Evolutionary conservation across 345 rosid genomes (phyloP).

Genomic region (Geranium rotundifolium): DNA sequence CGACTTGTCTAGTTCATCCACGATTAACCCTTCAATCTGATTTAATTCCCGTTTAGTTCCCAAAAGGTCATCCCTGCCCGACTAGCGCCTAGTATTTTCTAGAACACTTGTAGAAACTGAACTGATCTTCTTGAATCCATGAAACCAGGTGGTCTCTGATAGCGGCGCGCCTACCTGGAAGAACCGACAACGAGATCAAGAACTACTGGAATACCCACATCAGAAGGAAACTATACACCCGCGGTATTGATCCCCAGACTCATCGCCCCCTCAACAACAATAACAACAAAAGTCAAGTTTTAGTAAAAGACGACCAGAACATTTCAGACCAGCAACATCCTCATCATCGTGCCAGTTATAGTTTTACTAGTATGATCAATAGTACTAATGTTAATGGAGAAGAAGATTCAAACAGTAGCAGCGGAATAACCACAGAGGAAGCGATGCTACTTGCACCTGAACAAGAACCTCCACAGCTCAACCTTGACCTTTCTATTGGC

Average conservation of each 20-base stretch:
- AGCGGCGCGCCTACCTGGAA: constrained; percentile 12
- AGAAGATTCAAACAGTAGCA: constrained; percentile 14
- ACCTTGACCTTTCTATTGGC: background rate
- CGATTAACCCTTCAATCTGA: too few species aligned
- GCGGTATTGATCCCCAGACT: constrained; percentile 12
- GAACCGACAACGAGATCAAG: constrained; percentile 13
- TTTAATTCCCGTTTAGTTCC: too few species aligned
- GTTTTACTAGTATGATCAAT: background rate
- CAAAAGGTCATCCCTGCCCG: too few species aligned
- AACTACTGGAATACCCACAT: constrained; percentile 14
- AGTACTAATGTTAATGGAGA: background rate
- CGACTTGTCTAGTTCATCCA: too few species aligned
- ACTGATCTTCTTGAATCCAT: background rate
- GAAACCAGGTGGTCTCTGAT: constrained; percentile 56
- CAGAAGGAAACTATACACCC: constrained; percentile 9
- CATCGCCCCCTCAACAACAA: constrained; percentile 7
- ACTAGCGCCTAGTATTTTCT: too few species aligned
- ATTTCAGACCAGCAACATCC: background rate
- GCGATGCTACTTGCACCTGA: background rate
- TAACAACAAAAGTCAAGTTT: background rate
- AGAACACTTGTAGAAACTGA: too few species aligned
- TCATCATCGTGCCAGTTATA: background rate
- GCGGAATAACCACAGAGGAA: constrained; percentile 13
- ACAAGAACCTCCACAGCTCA: background rate
- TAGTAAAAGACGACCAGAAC: background rate